A percentile compares a stretch with the other conserved stretches of the same genome.
Evolutionary conservation across 2,329 filamentous ascomycete genomes (phyloP).

Genomic region (Phaeosphaeriaceae sp.): DNA sequence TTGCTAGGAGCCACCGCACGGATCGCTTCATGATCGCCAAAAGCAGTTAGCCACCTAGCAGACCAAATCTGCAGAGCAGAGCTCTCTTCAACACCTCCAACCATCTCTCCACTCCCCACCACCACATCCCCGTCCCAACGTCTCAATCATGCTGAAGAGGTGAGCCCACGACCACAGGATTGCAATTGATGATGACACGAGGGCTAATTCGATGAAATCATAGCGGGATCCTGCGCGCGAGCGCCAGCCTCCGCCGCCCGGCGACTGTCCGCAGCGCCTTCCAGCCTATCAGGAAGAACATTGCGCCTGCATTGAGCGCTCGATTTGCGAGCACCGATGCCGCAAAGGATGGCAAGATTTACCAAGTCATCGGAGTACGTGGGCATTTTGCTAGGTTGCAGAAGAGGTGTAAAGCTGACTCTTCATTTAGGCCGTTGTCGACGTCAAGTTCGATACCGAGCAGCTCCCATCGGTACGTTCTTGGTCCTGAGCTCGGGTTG

Average conservation of each 20-base stretch:
- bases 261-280: conserved; percentile 59
- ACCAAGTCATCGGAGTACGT: conserved; percentile 77
- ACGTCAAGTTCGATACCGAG: conserved; percentile 96
- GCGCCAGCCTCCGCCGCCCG: conserved; percentile 65
- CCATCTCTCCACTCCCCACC: conserved; percentile 37
- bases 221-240: conserved; percentile 71
- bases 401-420: too few relatives aligned
- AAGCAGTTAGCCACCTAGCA: conserved; percentile 6
- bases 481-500: too few relatives aligned
- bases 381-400: too few relatives aligned
- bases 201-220: conserved; percentile 49
- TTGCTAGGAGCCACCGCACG: conserved; percentile 10
- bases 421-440: conserved; percentile 74
- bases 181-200: conserved; percentile 48
- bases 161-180: conserved; percentile 46
- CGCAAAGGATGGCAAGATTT: conserved; percentile 66
- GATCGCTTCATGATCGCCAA: conserved; percentile 4
- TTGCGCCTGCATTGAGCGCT: conserved; percentile 64
- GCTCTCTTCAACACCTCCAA: conserved; percentile 29
- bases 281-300: conserved; percentile 63
- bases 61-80: conserved; percentile 17
- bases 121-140: conserved; percentile 47
- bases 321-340: conserved; percentile 68
- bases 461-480: conserved; percentile 73
- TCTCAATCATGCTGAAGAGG: conserved; percentile 67